These are phyloP conservation scores for Leccinum arenicola DNA, from an alignment of 768 basidiomycete species.

Conservation along the genomic window DNA sequence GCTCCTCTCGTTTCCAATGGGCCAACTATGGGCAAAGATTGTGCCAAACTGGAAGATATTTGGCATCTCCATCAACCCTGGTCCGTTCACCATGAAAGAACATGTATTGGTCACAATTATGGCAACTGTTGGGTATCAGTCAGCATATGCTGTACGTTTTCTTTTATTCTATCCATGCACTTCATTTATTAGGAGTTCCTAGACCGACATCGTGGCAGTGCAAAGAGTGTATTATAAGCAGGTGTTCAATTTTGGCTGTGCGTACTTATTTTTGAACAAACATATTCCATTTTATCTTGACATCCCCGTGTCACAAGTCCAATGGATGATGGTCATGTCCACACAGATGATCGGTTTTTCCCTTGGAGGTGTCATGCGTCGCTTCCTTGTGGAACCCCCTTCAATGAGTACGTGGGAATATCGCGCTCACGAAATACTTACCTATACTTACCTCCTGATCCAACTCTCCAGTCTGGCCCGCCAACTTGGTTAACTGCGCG, in stretches of 20 bases:
- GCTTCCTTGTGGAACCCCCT: conserved; percentile 62
- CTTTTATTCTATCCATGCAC: background rate
- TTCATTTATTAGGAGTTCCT: background rate
- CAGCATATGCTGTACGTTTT: conserved; percentile 19
- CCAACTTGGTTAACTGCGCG: conserved; percentile 66
- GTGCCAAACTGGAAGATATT: conserved; percentile 52
- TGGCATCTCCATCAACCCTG: conserved; percentile 66
- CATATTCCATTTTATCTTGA: background rate
- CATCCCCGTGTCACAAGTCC: conserved; percentile 35
- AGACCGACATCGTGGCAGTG: conserved; percentile 71
- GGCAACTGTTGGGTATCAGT: conserved; percentile 45
- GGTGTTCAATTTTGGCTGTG: conserved; percentile 46
- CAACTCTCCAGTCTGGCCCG: conserved; percentile 63
- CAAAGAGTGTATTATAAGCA: conserved; percentile 69
- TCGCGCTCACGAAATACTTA: background rate
- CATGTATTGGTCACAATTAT: conserved; percentile 72
- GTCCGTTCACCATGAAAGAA: conserved; percentile 76
- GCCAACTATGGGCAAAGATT: conserved; percentile 55
- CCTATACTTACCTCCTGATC: background rate
- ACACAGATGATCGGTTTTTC: conserved; percentile 70
- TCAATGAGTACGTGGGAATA: conserved; percentile 51
- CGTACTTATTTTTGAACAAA: conserved; percentile 17
- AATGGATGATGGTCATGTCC: conserved; percentile 65
- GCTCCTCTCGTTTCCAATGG: conserved; percentile 68
- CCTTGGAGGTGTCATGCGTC: conserved; percentile 56